phyloP scores from a whole-genome alignment of 2,329 filamentous ascomycete species.

The Ceratocystis smalleyi region DNA sequence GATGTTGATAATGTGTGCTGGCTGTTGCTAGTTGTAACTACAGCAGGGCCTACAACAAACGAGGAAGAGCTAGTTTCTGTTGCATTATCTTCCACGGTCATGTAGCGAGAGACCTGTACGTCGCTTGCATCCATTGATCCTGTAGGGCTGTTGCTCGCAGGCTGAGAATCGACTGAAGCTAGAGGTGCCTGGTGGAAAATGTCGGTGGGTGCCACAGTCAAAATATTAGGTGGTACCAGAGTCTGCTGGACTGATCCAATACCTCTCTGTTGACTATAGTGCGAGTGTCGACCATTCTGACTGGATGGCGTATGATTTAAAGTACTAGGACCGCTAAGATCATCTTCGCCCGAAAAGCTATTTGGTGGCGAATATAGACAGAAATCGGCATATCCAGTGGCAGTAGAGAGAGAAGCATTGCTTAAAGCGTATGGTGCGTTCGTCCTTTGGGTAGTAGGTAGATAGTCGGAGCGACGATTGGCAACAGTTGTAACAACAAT shows the following conservation, averaged over 20 bases:
- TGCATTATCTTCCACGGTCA: background rate
- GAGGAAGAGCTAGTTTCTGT: background rate
- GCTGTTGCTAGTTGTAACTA: background rate
- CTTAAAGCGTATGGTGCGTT: background rate
- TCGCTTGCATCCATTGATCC: background rate
- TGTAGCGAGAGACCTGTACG: background rate
- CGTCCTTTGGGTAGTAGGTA: background rate
- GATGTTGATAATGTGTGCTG: background rate
- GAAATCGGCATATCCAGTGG: constrained; percentile 37
- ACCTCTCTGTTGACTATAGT: background rate
- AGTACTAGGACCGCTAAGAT: background rate
- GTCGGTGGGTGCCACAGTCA: background rate
- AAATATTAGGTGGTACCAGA: background rate
- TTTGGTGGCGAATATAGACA: constrained; percentile 38
- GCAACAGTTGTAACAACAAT: background rate
- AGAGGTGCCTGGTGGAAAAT: background rate
- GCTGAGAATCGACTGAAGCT: background rate
- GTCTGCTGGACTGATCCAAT: background rate
- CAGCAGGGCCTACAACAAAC: background rate
- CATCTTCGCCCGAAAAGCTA: constrained; percentile 34
- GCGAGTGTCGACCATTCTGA: background rate
- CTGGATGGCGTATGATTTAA: too few species aligned
- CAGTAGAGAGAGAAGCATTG: background rate
- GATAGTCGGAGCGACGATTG: background rate
- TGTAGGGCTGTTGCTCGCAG: background rate